These are phyloP conservation scores for Apocynum venetum DNA, from an alignment of 257 asterid genomes.

Conservation along the genomic window DNA sequence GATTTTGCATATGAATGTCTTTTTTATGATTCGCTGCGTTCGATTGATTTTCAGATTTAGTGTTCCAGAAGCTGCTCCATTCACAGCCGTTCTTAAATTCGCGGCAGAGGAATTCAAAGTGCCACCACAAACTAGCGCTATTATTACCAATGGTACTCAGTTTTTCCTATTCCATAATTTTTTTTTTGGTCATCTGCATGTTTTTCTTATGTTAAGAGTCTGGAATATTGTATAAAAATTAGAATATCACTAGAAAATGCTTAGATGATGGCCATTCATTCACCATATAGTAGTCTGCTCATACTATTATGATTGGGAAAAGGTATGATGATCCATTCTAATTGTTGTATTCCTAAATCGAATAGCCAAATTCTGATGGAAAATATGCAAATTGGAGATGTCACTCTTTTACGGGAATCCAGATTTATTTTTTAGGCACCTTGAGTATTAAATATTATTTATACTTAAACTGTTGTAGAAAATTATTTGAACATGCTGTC, in stretches of 20 bases:
- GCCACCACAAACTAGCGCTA: conserved; percentile 96
- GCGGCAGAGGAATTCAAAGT: conserved; percentile 99
- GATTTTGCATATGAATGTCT: not conserved
- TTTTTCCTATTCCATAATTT: not conserved
- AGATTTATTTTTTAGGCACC: not conserved
- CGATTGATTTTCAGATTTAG: conserved; percentile 53
- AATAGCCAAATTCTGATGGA: not conserved
- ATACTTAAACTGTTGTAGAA: not conserved
- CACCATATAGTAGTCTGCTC: not conserved
- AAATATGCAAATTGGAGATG: not conserved
- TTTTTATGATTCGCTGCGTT: not conserved
- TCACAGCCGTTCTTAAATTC: conserved; percentile 92
- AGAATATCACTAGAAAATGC: not conserved
- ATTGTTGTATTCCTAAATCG: not conserved
- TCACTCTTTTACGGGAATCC: not conserved
- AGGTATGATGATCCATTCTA: not conserved
- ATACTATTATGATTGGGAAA: not conserved
- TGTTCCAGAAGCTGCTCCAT: conserved; percentile 98
- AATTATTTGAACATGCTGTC: not conserved
- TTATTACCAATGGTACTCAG: conserved; percentile 78
- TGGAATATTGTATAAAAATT: not conserved
- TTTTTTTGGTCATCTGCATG: not conserved
- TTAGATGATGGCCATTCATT: not conserved
- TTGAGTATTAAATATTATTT: not conserved
- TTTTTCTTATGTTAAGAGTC: not conserved